phyloP scores from a whole-genome alignment of 2,329 filamentous ascomycete genomes.

The Immersiporthe knoxdaviesiana region DNA sequence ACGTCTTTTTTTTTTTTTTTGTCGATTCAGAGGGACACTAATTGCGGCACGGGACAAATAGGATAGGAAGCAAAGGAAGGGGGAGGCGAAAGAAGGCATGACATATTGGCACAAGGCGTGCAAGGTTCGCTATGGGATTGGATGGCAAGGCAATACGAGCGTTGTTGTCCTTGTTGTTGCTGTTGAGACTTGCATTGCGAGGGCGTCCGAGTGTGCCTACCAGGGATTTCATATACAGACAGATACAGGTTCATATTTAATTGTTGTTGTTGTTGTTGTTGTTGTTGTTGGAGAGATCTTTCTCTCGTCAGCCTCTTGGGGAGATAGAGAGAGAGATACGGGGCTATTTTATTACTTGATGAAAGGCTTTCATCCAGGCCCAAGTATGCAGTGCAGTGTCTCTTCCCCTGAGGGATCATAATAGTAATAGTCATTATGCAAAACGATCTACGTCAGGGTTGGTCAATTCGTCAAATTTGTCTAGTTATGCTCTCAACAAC shows the following conservation, averaged over 20 bases:
- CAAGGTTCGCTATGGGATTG: background rate
- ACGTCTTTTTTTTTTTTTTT: background rate
- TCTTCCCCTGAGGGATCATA: too few species aligned
- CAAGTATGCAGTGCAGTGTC: background rate
- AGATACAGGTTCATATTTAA: constrained; percentile 11
- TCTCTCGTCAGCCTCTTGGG: background rate
- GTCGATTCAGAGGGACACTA: background rate
- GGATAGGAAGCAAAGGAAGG: background rate
- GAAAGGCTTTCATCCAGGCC: background rate
- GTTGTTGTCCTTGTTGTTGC: background rate
- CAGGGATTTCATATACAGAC: background rate
- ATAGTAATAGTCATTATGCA: too few species aligned
- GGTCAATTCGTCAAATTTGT: background rate
- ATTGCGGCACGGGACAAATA: background rate
- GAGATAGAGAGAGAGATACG: background rate
- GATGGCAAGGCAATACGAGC: constrained; percentile 23
- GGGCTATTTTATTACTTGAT: background rate
- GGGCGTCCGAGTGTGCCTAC: constrained; percentile 17
- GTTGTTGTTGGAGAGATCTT: background rate
- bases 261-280: background rate
- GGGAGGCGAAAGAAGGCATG: background rate
- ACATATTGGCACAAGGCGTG: background rate
- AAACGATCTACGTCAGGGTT: background rate
- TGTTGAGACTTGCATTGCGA: constrained; percentile 27
- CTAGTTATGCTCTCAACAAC: background rate